A percentile compares a stretch with the other conserved stretches of the same genome.
These are phyloP conservation scores for Nakaseomyces bracarensis DNA, from an alignment of 1,139 yeast species.

Conservation along the genomic window DNA sequence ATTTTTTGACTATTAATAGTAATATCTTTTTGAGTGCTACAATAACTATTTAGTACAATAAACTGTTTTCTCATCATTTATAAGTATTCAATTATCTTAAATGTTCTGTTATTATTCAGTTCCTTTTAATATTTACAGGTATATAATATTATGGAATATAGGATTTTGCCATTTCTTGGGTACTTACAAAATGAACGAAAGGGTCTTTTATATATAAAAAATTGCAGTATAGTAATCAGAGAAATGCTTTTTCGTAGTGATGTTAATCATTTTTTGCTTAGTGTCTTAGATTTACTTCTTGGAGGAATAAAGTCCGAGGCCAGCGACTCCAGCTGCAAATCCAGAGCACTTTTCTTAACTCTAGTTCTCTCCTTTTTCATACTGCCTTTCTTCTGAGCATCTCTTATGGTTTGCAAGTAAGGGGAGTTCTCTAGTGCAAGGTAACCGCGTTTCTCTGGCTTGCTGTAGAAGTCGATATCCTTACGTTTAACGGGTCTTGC, in stretches of 20 bases:
- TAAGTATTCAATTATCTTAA: too few relatives aligned
- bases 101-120: background rate
- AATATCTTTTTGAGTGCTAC: background rate
- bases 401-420: conserved; percentile 27
- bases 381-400: conserved; percentile 22
- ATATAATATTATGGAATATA: too few relatives aligned
- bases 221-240: too few relatives aligned
- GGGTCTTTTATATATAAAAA: too few relatives aligned
- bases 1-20: background rate
- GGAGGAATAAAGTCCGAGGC: conserved; percentile 8
- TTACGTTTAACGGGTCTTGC: conserved; percentile 83
- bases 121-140: background rate
- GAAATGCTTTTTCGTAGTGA: background rate
- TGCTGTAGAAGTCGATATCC: conserved; percentile 71
- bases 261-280: background rate
- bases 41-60: too few relatives aligned
- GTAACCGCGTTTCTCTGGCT: conserved; percentile 69
- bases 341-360: conserved; percentile 23
- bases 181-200: too few relatives aligned
- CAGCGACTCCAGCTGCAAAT: conserved; percentile 23
- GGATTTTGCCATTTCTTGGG: too few relatives aligned
- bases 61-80: too few relatives aligned
- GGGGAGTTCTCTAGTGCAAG: conserved; percentile 37
- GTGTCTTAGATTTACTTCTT: conserved; percentile 1
- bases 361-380: conserved; percentile 15